Conservation (phyloP, 2,329 filamentous ascomycete species). For the Cytospora piceicola region DNA sequence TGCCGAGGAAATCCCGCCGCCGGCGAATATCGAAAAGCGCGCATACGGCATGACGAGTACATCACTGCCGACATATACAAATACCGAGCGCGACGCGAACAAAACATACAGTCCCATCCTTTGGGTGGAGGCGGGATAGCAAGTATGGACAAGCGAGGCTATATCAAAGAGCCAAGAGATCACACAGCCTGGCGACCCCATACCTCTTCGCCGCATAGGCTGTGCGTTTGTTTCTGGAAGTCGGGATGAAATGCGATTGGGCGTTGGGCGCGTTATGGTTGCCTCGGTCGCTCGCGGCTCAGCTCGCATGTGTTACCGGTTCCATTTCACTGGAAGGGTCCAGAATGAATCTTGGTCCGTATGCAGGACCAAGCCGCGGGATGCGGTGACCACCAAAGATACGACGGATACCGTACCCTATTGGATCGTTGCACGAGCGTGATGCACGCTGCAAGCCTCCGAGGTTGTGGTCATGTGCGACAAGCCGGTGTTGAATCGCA, state of each 20-base stretch:
- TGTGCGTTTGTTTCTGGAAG: neutral
- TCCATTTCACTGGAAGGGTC: neutral
- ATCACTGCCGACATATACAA: neutral
- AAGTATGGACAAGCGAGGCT: neutral
- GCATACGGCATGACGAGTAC: neutral
- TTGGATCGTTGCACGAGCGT: constrained; percentile 33
- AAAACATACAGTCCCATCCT: neutral
- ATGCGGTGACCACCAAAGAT: constrained; percentile 4
- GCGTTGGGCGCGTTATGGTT: neutral
- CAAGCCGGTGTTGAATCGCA: constrained; percentile 14
- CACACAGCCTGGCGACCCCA: neutral
- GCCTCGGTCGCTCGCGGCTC: neutral
- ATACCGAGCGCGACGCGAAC: neutral
- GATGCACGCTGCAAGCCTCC: constrained; percentile 36
- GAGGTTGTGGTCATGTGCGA: constrained; percentile 22
- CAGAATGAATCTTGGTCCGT: neutral
- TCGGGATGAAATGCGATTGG: neutral
- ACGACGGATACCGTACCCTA: constrained; percentile 7
- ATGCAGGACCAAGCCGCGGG: constrained; percentile 11
- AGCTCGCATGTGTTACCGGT: neutral
- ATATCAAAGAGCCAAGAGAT: neutral
- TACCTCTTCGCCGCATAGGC: neutral
- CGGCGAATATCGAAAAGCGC: neutral
- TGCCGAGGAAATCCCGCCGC: neutral
- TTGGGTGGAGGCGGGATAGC: neutral